phyloP scores from a whole-genome alignment of 345 rosid species.

The Euphorbia tirucalli region DNA sequence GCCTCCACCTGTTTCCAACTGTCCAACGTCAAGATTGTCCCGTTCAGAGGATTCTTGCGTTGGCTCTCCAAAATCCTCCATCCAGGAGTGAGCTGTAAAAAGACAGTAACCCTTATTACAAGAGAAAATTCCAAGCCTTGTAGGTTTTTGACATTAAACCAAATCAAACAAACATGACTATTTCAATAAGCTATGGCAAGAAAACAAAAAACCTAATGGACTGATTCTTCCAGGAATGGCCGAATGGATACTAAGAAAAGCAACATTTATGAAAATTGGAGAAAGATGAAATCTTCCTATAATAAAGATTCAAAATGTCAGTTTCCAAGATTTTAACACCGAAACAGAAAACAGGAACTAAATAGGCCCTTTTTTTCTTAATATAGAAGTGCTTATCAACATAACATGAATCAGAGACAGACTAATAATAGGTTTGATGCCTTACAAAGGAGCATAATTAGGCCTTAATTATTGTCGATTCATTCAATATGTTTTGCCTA shows the following conservation, averaged over 20 bases:
- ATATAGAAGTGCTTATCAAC: not conserved
- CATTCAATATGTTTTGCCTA: not conserved
- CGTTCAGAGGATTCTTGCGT: constrained; percentile 34
- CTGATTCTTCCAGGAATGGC: not conserved
- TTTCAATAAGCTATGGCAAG: not conserved
- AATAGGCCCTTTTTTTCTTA: not conserved
- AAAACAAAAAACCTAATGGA: not conserved
- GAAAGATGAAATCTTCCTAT: not conserved
- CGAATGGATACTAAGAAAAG: not conserved
- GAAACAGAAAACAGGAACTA: not conserved
- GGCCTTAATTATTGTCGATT: no score
- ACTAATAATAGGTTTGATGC: not conserved
- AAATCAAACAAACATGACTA: no score
- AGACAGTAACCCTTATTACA: constrained; percentile 1
- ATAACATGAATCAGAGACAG: not conserved
- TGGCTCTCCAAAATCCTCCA: constrained; percentile 42
- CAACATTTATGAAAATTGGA: not conserved
- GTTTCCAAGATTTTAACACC: no score
- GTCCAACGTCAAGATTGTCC: constrained; percentile 31
- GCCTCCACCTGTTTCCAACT: constrained; percentile 38
- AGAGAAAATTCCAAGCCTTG: constrained; percentile 8
- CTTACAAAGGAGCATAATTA: not conserved
- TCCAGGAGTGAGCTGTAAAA: constrained; percentile 70
- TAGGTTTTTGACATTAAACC: not conserved
- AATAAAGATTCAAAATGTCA: not conserved